A percentile compares a stretch with the other conserved stretches of the same genome.
Evolutionary conservation across 192 early-diverging fungal genomes (phyloP).

Genomic region (Rhizophagus prolifer): DNA sequence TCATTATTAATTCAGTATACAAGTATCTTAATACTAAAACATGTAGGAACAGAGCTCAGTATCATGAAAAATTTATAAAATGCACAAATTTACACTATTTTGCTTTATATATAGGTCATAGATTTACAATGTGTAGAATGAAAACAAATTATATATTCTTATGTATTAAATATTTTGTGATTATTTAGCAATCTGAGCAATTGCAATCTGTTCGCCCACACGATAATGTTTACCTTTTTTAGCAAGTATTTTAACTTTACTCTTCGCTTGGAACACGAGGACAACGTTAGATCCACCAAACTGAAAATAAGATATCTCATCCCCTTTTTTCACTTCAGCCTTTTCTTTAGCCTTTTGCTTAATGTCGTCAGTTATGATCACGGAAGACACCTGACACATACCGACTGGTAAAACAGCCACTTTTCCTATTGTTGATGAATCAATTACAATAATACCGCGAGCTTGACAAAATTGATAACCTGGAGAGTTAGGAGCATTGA

Average conservation of each 20-base stretch:
- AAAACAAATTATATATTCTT: no score
- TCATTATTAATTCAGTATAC: no score
- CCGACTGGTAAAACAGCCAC: conserved; percentile 21
- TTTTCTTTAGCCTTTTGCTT: no score
- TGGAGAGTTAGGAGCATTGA: background rate
- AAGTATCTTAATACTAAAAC: no score
- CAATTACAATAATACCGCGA: conserved; percentile 20
- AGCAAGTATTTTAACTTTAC: conserved; percentile 20
- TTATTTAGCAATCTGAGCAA: background rate
- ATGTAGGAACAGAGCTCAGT: no score
- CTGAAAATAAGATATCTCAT: conserved; percentile 76
- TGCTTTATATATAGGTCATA: no score
- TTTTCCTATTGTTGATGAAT: conserved; percentile 9
- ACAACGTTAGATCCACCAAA: conserved; percentile 77
- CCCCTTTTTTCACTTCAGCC: conserved; percentile 50
- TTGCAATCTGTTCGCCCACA: conserved; percentile 17
- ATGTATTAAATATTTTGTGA: no score
- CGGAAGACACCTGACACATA: conserved; percentile 23
- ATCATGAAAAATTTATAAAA: no score
- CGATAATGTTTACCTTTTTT: background rate
- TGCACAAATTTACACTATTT: no score
- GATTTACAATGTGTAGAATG: no score
- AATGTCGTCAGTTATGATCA: no score
- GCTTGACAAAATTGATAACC: conserved; percentile 15
- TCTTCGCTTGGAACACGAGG: conserved; percentile 59